phyloP scores from a whole-genome alignment of 306 rosid species.

The Pterocarpus santalinus region DNA sequence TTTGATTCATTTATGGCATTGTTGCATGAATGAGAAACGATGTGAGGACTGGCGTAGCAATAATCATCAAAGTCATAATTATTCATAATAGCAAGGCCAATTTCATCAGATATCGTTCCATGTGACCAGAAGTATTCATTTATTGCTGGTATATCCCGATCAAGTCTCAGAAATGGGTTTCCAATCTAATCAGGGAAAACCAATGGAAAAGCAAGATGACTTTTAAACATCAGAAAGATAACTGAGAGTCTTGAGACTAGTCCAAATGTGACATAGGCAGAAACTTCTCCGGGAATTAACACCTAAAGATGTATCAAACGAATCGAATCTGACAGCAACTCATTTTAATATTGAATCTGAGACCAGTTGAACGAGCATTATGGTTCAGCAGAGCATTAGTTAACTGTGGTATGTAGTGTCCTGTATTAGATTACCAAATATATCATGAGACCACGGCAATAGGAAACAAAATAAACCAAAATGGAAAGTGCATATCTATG shows the following conservation, averaged over 20 bases:
- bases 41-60: constrained; percentile 60
- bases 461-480: neutral
- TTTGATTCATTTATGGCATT: constrained; percentile 63
- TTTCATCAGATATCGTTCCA: constrained; percentile 95
- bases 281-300: neutral
- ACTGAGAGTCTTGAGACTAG: too few species aligned
- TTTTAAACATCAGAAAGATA: constrained; percentile 21
- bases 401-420: constrained; percentile 91
- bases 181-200: constrained; percentile 67
- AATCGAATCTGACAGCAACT: constrained; percentile 71
- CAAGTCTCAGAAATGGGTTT: constrained; percentile 83
- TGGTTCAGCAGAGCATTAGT: constrained; percentile 72
- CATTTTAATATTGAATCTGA: constrained; percentile 89
- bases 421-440: constrained; percentile 44
- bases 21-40: constrained; percentile 61
- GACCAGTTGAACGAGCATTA: constrained; percentile 66
- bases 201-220: constrained; percentile 1
- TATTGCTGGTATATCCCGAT: constrained; percentile 68
- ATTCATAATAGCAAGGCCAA: constrained; percentile 71
- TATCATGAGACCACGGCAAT: constrained; percentile 1
- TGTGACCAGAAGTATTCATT: constrained; percentile 94
- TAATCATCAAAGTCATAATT: constrained; percentile 83
- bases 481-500: too few species aligned
- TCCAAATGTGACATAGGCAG: neutral
- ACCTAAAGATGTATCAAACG: neutral